A percentile compares a stretch with the other conserved stretches of the same genome.
These are phyloP conservation scores for Typha latifolia DNA, from an alignment of 176 grass and related monocot genomes.

Conservation along the genomic window DNA sequence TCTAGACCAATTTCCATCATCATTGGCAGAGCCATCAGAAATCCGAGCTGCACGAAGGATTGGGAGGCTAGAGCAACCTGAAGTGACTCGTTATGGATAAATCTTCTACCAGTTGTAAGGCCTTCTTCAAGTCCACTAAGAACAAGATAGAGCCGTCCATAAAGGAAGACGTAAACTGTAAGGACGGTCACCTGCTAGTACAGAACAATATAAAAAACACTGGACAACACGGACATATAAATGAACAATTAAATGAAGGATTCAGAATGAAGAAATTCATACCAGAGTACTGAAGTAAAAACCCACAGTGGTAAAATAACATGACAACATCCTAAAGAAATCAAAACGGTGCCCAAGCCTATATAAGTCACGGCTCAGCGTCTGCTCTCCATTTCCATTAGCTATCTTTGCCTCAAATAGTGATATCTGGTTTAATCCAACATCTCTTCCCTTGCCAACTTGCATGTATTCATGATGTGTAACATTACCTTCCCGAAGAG, in stretches of 20 bases:
- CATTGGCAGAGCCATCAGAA: constrained; percentile 96
- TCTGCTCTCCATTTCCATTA: constrained; percentile 92
- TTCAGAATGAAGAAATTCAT: constrained; percentile 24
- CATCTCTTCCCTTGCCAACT: constrained; percentile 97
- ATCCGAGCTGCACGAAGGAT: constrained; percentile 85
- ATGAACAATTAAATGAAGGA: not conserved
- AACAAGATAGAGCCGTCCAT: constrained; percentile 87
- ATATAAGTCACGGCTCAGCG: constrained; percentile 85
- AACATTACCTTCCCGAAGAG: constrained; percentile 80
- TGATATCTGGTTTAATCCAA: constrained; percentile 90
- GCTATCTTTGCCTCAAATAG: constrained; percentile 88
- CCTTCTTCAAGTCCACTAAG: constrained; percentile 95
- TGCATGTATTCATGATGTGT: constrained; percentile 94
- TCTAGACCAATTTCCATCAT: constrained; percentile 99
- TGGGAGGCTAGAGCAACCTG: constrained; percentile 92
- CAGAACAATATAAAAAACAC: not conserved
- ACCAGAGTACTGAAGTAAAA: constrained; percentile 95
- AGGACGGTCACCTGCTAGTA: constrained; percentile 68
- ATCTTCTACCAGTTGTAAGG: constrained; percentile 49
- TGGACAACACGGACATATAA: too few species aligned
- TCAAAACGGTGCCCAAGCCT: constrained; percentile 87
- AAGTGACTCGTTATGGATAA: constrained; percentile 77
- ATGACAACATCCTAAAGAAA: constrained; percentile 97
- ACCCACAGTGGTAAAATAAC: constrained; percentile 87
- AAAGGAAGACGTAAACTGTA: constrained; percentile 83